Evolutionary conservation across 345 rosid species (phyloP), one percentile per base, ranked within the genome.

Genomic region (Isatis tinctoria): DNA sequence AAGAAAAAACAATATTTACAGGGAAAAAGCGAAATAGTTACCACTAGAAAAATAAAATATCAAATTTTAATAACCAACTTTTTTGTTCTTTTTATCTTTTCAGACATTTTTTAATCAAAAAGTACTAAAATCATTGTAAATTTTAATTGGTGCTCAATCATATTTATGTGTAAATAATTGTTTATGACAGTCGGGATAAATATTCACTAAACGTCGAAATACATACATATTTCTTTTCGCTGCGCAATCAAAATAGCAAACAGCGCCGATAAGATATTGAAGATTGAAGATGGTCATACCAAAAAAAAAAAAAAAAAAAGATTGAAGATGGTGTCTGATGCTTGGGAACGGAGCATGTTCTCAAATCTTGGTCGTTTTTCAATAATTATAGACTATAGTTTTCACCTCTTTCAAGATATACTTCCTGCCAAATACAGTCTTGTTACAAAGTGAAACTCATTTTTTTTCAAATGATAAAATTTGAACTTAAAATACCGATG

Each of bases 331-430:
- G 35, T 73, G 76, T 63, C 64, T 63, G 76, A 73, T 30, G 27
- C 39, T 73, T 63, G 47, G 70, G 63, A 53, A 49, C 17, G 56
- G 17, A 41, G 57, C 77, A 73, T 64, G 77, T 64, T 73, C 63
- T 63, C 57, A 64, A 40, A 73, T 73, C 77, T 73, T 73, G 77
- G 70, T 73, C 64, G 70, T 54, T 22, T 63, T 63, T 53, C 63
- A 72, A 63, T 52, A 39, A 39, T 52, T 40, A 18, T 40, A 13
- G 7, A 39, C 40, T 40, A 18, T 40, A 13, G 13, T 16, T 16
- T 32, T 72, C 65, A 63, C 63, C 8, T 6, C 24, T 62, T 63
- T 54, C 76, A 51, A 62, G 43, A 62, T 18, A 72, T 40, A 52
- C 63, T 63, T 63, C 54, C 11, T n/a, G 63, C 44, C 41, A 40